These are phyloP conservation scores for Bruguiera sexangula DNA, from an alignment of 345 rosid species.

Conservation along the genomic window DNA sequence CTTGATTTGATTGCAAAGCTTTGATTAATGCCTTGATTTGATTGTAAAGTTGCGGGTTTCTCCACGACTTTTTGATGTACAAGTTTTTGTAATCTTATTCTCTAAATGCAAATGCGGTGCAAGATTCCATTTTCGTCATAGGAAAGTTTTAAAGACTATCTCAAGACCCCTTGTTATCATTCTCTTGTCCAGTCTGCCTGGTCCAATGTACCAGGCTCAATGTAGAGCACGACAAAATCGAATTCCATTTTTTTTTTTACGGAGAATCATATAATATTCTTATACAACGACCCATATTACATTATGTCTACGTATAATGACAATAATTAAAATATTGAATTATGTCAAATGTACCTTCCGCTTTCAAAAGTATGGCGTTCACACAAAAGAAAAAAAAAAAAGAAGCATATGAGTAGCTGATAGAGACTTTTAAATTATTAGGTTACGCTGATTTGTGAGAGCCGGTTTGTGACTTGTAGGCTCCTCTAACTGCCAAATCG, in stretches of 20 bases:
- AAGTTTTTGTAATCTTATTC: background rate
- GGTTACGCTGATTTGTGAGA: background rate
- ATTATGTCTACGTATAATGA: too few species aligned
- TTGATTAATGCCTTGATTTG: constrained; percentile 1
- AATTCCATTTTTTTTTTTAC: too few species aligned
- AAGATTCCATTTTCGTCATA: background rate
- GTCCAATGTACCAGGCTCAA: background rate
- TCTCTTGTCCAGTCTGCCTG: background rate
- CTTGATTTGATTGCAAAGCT: too few species aligned
- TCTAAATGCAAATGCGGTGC: too few species aligned
- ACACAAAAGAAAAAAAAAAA: too few species aligned
- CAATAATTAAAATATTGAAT: too few species aligned
- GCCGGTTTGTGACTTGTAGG: background rate
- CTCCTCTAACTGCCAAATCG: background rate
- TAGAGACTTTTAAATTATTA: background rate
- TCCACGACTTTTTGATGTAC: background rate
- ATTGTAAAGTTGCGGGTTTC: background rate
- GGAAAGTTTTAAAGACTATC: background rate
- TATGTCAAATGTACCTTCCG: too few species aligned
- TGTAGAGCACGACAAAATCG: too few species aligned
- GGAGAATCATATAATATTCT: too few species aligned
- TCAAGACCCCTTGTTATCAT: background rate
- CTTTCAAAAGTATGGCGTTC: too few species aligned
- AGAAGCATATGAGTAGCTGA: too few species aligned
- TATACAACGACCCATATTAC: too few species aligned